Conservation (phyloP, 2,329 filamentous ascomycete genomes). For the Cadophora sp. region DNA sequence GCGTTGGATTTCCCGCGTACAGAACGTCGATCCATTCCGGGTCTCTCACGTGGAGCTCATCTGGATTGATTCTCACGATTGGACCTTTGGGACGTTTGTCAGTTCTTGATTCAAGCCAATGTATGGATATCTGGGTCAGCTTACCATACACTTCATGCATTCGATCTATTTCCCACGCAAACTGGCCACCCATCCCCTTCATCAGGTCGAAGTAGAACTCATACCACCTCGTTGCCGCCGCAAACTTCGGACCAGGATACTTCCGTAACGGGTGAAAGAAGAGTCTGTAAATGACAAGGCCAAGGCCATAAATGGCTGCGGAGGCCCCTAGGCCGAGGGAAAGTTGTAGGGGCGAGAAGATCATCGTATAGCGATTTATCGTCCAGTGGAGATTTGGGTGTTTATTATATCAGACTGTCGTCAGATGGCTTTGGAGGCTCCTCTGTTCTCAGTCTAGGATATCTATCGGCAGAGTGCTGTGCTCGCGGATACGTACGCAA, state of each 20-base stretch:
- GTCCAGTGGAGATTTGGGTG: neutral
- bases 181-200: constrained; percentile 28
- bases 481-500: neutral
- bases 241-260: constrained; percentile 44
- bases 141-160: constrained; percentile 32
- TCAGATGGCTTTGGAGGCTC: neutral
- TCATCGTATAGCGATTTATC: neutral
- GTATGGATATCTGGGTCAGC: neutral
- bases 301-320: neutral
- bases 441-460: neutral
- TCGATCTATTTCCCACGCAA: constrained; percentile 26
- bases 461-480: neutral
- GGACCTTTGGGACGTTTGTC: constrained; percentile 21
- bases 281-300: constrained; percentile 20
- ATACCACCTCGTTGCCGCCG: constrained; percentile 40
- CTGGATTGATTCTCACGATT: constrained; percentile 40
- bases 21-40: constrained; percentile 39
- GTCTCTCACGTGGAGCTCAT: constrained; percentile 42
- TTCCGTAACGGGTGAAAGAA: constrained; percentile 21
- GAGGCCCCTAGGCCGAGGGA: neutral
- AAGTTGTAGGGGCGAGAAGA: neutral
- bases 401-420: neutral
- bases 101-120: neutral
- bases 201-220: constrained; percentile 37
- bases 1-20: constrained; percentile 29